phyloP scores from a whole-genome alignment of 1,139 yeast genomes.

The Yamadazyma membranifaciens region DNA sequence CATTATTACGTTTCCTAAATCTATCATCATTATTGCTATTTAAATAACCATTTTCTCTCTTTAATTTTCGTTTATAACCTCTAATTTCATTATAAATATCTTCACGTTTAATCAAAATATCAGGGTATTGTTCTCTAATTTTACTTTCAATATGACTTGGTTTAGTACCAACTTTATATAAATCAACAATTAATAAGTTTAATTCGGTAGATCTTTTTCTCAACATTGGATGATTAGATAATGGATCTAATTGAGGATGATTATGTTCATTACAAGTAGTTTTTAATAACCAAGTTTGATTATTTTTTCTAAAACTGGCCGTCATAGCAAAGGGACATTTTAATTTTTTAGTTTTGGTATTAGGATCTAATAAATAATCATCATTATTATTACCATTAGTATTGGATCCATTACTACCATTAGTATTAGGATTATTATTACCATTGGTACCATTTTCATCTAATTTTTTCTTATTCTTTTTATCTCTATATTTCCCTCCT shows the following conservation, averaged over 20 bases:
- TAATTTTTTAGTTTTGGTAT: slow-evolving; percentile 50
- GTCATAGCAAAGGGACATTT: slow-evolving; percentile 61
- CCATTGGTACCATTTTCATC: slow-evolving; percentile 3
- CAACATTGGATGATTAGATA: slow-evolving; percentile 57
- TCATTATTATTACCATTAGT: slow-evolving; percentile 21
- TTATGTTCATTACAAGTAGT: slow-evolving; percentile 59
- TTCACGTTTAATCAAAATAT: slow-evolving; percentile 54
- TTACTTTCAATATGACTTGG: slow-evolving; percentile 58
- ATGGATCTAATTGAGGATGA: slow-evolving; percentile 58
- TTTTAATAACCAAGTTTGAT: slow-evolving; percentile 51
- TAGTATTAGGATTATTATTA: slow-evolving; percentile 32
- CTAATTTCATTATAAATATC: slow-evolving; percentile 59
- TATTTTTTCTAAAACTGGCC: slow-evolving; percentile 50
- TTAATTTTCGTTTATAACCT: slow-evolving; percentile 55
- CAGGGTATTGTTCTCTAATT: slow-evolving; percentile 53
- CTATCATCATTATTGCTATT: slow-evolving; percentile 15
- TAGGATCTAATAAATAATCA: slow-evolving; percentile 41
- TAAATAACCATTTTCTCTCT: slow-evolving; percentile 36
- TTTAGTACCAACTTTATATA: slow-evolving; percentile 56
- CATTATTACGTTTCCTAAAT: slow-evolving; percentile 21
- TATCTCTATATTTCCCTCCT: slow-evolving; percentile 58
- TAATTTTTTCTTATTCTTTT: slow-evolving; percentile 37
- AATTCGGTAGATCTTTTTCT: slow-evolving; percentile 55
- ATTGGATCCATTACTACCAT: slow-evolving; percentile 5
- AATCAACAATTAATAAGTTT: slow-evolving; percentile 50